These are phyloP conservation scores for Zygnema circumcarinatum DNA, from an alignment of 139 green algal species.

Conservation along the genomic window DNA sequence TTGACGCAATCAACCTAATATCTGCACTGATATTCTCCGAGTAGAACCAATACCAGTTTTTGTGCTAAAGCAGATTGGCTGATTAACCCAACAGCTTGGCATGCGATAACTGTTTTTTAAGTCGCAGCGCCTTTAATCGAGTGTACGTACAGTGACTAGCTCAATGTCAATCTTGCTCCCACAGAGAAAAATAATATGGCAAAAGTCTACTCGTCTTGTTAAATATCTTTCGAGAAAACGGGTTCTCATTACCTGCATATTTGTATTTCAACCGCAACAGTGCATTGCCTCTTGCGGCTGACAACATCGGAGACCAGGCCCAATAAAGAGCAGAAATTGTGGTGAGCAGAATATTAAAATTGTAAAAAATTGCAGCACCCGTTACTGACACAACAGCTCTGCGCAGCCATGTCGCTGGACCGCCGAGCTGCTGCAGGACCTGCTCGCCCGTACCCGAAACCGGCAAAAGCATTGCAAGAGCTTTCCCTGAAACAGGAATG, in stretches of 20 bases:
- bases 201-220: too few relatives aligned
- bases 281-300: neutral
- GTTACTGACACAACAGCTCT: conserved; percentile 27
- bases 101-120: too few relatives aligned
- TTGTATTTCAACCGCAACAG: conserved; percentile 9
- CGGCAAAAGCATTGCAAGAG: conserved; percentile 7
- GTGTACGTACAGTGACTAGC: too few relatives aligned
- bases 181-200: too few relatives aligned
- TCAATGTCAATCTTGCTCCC: too few relatives aligned
- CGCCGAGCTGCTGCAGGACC: conserved; percentile 43
- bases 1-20: too few relatives aligned
- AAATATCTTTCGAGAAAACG: too few relatives aligned
- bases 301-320: conserved; percentile 45
- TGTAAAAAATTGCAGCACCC: conserved; percentile 27
- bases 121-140: too few relatives aligned
- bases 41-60: too few relatives aligned
- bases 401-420: conserved; percentile 34
- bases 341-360: conserved; percentile 15
- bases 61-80: too few relatives aligned
- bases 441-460: conserved; percentile 15
- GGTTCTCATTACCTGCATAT: conserved; percentile 33
- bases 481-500: neutral
- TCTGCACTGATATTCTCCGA: too few relatives aligned
- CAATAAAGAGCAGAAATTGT: conserved; percentile 33
- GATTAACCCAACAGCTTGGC: too few relatives aligned